Evolutionary conservation across 73 alveolate species (phyloP).

Genomic region (Diophrys appendiculata): DNA sequence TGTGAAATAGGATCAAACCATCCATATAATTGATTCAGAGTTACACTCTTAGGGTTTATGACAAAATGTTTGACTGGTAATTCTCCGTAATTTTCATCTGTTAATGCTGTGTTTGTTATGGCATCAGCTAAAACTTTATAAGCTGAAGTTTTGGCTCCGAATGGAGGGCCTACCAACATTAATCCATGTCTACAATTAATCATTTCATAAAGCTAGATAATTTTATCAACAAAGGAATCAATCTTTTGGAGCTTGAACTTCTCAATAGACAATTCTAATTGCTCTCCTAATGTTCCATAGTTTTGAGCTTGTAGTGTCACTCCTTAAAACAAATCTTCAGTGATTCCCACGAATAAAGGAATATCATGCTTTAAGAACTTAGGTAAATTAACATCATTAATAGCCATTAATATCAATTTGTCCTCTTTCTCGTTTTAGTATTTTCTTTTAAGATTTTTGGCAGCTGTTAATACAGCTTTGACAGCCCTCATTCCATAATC

Average conservation of each 20-base stretch:
- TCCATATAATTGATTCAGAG: constrained; percentile 68
- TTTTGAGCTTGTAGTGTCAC: constrained; percentile 74
- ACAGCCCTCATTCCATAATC: constrained; percentile 96
- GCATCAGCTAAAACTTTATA: constrained; percentile 80
- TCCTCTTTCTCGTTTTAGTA: constrained; percentile 78
- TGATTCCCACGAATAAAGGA: constrained; percentile 80
- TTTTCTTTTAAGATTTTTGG: constrained; percentile 63
- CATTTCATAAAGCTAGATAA: constrained; percentile 88
- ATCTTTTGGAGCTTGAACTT: constrained; percentile 7
- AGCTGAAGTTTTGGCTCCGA: constrained; percentile 87
- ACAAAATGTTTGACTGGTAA: constrained; percentile 61
- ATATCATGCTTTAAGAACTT: constrained; percentile 90
- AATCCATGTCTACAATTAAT: constrained; percentile 91
- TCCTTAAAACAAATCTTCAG: constrained; percentile 87
- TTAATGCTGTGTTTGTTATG: constrained; percentile 52
- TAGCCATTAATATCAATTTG: constrained; percentile 64
- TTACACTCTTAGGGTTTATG: constrained; percentile 70
- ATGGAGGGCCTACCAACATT: constrained; percentile 92
- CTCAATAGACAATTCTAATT: constrained; percentile 67
- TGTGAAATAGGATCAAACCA: constrained; percentile 69
- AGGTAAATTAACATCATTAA: constrained; percentile 94
- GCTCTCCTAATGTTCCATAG: constrained; percentile 73
- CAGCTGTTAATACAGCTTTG: constrained; percentile 81
- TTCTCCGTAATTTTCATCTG: constrained; percentile 53
- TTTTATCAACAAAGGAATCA: constrained; percentile 94